Conservation (phyloP, 441 rosid genomes). For the Populus hybrid region DNA sequence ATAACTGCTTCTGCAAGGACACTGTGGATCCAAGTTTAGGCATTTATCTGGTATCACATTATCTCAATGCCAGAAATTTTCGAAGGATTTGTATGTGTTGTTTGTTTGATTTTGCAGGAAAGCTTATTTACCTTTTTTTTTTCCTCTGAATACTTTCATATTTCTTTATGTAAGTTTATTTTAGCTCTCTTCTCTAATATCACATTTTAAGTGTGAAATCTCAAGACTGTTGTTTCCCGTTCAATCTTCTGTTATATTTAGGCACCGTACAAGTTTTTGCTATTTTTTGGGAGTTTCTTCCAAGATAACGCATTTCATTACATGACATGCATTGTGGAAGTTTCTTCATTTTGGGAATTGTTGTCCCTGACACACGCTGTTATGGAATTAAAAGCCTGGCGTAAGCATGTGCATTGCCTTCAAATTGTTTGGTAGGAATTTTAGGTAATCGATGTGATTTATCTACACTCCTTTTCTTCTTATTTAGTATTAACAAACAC, state of each 20-base stretch:
- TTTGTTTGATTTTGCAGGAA: background rate
- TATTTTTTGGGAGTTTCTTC: background rate
- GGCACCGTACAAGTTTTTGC: background rate
- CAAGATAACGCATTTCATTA: background rate
- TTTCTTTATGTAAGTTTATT: background rate
- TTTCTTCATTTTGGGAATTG: background rate
- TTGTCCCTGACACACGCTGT: too few relatives aligned
- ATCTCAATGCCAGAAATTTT: background rate
- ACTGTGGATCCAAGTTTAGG: background rate
- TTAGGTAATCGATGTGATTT: too few relatives aligned
- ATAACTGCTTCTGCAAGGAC: background rate
- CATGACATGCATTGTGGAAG: background rate
- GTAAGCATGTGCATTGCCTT: too few relatives aligned
- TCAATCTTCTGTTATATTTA: background rate
- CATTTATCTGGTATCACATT: background rate
- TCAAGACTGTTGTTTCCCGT: background rate
- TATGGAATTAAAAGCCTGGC: too few relatives aligned
- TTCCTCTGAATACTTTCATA: too few relatives aligned
- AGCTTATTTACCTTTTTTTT: background rate
- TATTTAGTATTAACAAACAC: too few relatives aligned
- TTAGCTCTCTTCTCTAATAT: background rate
- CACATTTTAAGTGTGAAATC: conserved; percentile 1
- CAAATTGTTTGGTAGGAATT: too few relatives aligned
- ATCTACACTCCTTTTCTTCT: too few relatives aligned
- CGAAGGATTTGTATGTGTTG: background rate